Percentiles rank a stretch among this genome's conserved stretches.
phyloP scores from a whole-genome alignment of 768 basidiomycete species.

The Panaeolus cyanescens region DNA sequence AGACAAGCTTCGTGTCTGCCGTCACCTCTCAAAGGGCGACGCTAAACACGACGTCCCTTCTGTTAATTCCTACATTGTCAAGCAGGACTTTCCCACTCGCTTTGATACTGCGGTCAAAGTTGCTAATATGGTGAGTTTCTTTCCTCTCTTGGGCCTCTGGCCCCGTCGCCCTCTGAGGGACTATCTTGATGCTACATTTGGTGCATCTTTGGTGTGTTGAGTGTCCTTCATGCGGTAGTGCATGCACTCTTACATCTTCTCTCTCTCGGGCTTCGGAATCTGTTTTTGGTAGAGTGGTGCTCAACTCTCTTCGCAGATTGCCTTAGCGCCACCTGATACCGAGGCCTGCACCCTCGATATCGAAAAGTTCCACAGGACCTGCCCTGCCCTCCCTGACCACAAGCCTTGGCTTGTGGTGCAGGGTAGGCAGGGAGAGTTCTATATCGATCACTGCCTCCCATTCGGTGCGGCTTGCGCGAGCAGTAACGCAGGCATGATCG shows the following conservation, averaged over 20 bases:
- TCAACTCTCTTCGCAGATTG: slow-evolving; percentile 20
- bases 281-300: background rate
- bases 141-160: background rate
- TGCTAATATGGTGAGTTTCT: slow-evolving; percentile 25
- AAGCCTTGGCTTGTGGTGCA: slow-evolving; percentile 34
- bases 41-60: slow-evolving; percentile 10
- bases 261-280: too few relatives aligned
- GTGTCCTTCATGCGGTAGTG: too few relatives aligned
- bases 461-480: slow-evolving; percentile 29
- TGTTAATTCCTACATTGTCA: slow-evolving; percentile 23
- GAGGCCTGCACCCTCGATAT: slow-evolving; percentile 33
- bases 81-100: slow-evolving; percentile 25
- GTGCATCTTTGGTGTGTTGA: too few relatives aligned
- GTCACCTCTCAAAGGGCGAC: slow-evolving; percentile 25
- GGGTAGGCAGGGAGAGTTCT: slow-evolving; percentile 8
- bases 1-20: slow-evolving; percentile 26
- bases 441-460: too few relatives aligned
- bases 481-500: slow-evolving; percentile 31
- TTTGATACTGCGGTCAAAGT: slow-evolving; percentile 25
- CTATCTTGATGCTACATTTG: too few relatives aligned
- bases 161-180: background rate
- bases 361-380: slow-evolving; percentile 34
- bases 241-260: too few relatives aligned
- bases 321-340: slow-evolving; percentile 26
- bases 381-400: slow-evolving; percentile 29